Evolutionary conservation across 805 yeast species (phyloP).

Genomic region (Wickerhamiella cacticola): DNA sequence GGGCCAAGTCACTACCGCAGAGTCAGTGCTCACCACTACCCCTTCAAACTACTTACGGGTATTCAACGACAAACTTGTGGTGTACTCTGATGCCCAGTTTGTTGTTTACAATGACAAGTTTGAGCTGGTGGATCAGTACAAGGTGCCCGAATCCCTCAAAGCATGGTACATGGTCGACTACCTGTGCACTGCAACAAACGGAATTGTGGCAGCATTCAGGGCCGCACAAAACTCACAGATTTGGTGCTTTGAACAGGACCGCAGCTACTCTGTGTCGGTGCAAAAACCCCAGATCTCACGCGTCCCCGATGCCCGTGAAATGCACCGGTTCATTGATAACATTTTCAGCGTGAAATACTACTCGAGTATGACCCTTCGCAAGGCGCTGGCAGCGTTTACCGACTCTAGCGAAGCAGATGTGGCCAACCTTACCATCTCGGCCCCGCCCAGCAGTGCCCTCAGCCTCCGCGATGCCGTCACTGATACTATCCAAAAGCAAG

Average conservation of each 20-base stretch:
- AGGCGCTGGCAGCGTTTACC: slow-evolving; percentile 5
- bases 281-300: slow-evolving; percentile 1
- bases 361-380: slow-evolving; percentile 10
- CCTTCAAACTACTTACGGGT: slow-evolving; percentile 16
- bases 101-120: slow-evolving; percentile 5
- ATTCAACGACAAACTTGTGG: slow-evolving; percentile 6
- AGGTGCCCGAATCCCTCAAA: neutral
- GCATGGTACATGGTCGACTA: slow-evolving; percentile 9
- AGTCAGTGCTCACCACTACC: neutral
- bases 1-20: neutral
- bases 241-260: neutral
- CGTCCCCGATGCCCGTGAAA: slow-evolving; percentile 15
- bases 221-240: slow-evolving; percentile 13
- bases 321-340: slow-evolving; percentile 8
- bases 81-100: slow-evolving; percentile 12
- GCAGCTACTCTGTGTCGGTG: neutral
- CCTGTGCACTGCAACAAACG: neutral
- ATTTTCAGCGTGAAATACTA: slow-evolving; percentile 11
- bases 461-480: slow-evolving; percentile 7
- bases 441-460: slow-evolving; percentile 5
- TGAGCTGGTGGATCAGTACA: neutral
- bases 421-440: slow-evolving; percentile 5
- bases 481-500: neutral
- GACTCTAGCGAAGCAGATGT: slow-evolving; percentile 5
- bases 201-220: slow-evolving; percentile 16